Percentiles rank a stretch among this genome's conserved stretches.
Conservation (phyloP, 257 asterid species). For the Pogostemon cablin region DNA sequence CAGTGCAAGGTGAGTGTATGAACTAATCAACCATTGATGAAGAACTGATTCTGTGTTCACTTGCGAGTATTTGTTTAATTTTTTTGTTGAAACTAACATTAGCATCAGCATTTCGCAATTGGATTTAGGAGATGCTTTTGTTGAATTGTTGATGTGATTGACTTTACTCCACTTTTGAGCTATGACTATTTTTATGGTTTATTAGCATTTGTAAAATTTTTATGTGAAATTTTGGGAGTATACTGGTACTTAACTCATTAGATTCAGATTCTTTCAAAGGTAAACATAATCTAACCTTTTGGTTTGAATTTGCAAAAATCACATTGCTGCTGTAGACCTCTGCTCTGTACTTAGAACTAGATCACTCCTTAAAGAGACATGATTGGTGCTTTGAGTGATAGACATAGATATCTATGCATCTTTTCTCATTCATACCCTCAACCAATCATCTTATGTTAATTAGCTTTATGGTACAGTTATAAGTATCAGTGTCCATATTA, state of each 20-base stretch:
- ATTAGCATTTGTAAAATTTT: conserved; percentile 8
- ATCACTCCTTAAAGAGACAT: neutral
- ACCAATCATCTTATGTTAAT: neutral
- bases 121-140: conserved; percentile 6
- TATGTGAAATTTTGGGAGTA: neutral
- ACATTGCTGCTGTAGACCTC: conserved; percentile 16
- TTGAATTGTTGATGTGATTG: conserved; percentile 9
- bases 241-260: neutral
- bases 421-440: neutral
- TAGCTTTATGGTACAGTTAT: conserved; percentile 8
- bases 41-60: conserved; percentile 21
- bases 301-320: conserved; percentile 14
- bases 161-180: conserved; percentile 12
- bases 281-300: neutral
- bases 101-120: neutral
- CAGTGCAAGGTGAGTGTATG: conserved; percentile 66
- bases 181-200: conserved; percentile 6
- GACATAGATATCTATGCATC: neutral
- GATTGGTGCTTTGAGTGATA: neutral
- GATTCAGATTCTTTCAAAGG: neutral
- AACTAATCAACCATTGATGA: conserved; percentile 4
- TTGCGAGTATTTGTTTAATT: neutral
- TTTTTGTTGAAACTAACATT: conserved; percentile 17
- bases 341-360: neutral
- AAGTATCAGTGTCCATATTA: neutral